Conservation (phyloP, 2,329 filamentous ascomycete genomes). For the Fusarium musae region DNA sequence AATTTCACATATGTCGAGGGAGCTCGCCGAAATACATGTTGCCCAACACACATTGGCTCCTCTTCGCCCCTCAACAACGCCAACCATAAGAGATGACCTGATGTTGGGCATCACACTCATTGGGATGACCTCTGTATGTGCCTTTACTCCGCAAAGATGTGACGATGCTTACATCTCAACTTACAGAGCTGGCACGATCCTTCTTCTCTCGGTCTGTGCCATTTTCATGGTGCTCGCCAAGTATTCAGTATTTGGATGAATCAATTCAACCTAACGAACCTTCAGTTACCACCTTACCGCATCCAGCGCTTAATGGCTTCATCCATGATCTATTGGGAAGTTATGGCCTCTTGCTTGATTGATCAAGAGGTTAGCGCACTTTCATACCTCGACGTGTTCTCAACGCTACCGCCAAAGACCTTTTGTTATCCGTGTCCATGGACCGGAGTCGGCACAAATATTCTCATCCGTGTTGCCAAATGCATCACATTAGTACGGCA, state of each 20-base stretch:
- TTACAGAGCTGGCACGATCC: slow-evolving; percentile 25
- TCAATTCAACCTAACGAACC: not conserved
- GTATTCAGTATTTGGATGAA: slow-evolving; percentile 24
- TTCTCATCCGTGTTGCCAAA: slow-evolving; percentile 15
- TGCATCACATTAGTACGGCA: not conserved
- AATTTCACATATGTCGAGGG: slow-evolving; percentile 12
- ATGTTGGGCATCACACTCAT: slow-evolving; percentile 23
- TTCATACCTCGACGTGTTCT: slow-evolving; percentile 22
- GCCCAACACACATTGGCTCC: accelerated
- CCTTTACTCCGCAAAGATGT: accelerated
- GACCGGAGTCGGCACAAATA: slow-evolving; percentile 21
- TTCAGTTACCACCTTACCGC: not conserved
- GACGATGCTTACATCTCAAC: not conserved
- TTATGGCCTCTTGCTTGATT: slow-evolving; percentile 22
- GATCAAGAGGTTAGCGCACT: slow-evolving; percentile 15
- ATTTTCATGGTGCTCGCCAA: slow-evolving; percentile 21
- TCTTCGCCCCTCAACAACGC: accelerated
- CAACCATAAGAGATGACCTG: slow-evolving; percentile 14
- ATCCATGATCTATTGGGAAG: slow-evolving; percentile 36
- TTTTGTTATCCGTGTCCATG: slow-evolving; percentile 20
- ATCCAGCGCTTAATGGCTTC: slow-evolving; percentile 16
- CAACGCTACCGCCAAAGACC: not conserved
- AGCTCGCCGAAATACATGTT: not conserved
- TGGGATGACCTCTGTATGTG: slow-evolving; percentile 30
- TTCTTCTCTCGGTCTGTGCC: slow-evolving; percentile 8